Evolutionary conservation across 2,329 filamentous ascomycete genomes (phyloP), one percentile per base, ranked within the genome.

Genomic region (Xylariaceae sp.): DNA sequence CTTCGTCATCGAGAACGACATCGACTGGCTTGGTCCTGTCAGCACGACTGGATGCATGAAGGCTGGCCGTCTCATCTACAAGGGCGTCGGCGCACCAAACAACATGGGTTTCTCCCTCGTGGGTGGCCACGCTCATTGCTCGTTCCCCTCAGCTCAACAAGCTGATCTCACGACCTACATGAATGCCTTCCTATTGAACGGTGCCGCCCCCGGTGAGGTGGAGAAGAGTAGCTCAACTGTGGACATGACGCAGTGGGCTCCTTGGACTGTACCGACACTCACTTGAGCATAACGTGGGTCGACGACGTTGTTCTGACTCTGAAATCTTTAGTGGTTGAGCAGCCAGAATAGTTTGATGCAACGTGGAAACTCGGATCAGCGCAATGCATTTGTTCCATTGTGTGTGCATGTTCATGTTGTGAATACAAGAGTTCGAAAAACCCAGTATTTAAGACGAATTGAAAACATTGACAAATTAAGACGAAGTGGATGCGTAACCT

Each of bases 1-100:
- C 40, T 69, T 77, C 44, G 72, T 76, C 30, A 75, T 79, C 41
- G 79, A 82, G 69, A 83, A 82, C 60, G 75, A 80, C 57, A 75
- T 75, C 55, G 77, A 81, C 66, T 83, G 78, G 79, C 72, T 82
- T 46, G 78, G 79, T 35, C 76, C 75, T 43, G 75, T 78, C 49
- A 74, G 75, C 47, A 81, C 76, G 14, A 80, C 76, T 22, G 78
- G 71, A 44, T 81, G 77, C 67, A 81, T 81, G 78, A 76, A 76
- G 65, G 76, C 73, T 17, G 78, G 69, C 5, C 71, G 73, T 36
- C 66, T 75, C 44, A 74, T 81, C 60, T 82, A 80, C 66, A 73
- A 77, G 67, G 75, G 73, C 5, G 68, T 77, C 22, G 79, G 77
- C 49, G 74, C 70, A 2, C 71, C 75, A 14, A 75, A 75, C 56